Conservation (phyloP, 768 basidiomycete genomes). For the Termitomyces sp. region DNA sequence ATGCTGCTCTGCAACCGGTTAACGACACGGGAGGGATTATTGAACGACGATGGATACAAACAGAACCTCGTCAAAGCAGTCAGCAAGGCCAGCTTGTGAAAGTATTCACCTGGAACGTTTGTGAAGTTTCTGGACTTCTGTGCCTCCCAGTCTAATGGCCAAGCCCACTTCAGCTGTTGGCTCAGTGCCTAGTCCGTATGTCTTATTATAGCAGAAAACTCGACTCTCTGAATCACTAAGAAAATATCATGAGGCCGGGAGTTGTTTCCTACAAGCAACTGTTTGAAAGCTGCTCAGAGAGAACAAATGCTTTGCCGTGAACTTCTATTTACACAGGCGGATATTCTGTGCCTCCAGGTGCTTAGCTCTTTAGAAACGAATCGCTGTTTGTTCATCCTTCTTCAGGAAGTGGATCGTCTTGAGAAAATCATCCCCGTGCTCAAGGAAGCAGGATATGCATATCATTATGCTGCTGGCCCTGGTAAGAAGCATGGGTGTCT, state of each 20-base stretch:
- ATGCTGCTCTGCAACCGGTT: slow-evolving; percentile 4
- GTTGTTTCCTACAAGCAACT: slow-evolving; percentile 81
- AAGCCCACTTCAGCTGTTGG: slow-evolving; percentile 49
- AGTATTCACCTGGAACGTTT: slow-evolving; percentile 81
- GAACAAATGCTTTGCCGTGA: slow-evolving; percentile 75
- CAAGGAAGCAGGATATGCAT: slow-evolving; percentile 55
- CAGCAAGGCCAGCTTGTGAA: slow-evolving; percentile 33
- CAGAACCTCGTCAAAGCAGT: slow-evolving; percentile 16
- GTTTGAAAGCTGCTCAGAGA: slow-evolving; percentile 69
- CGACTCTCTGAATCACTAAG: neutral
- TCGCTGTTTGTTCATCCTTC: neutral
- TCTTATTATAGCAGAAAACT: slow-evolving; percentile 12
- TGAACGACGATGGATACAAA: slow-evolving; percentile 35
- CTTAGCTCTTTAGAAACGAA: neutral
- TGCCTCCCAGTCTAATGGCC: slow-evolving; percentile 8
- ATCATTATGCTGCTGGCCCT: slow-evolving; percentile 64
- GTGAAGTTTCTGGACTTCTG: slow-evolving; percentile 25
- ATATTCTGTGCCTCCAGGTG: slow-evolving; percentile 87
- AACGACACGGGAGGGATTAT: slow-evolving; percentile 22
- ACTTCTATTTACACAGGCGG: slow-evolving; percentile 64
- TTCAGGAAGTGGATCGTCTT: slow-evolving; percentile 83
- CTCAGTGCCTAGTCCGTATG: slow-evolving; percentile 77
- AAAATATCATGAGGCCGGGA: slow-evolving; percentile 55
- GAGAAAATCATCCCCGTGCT: slow-evolving; percentile 68
- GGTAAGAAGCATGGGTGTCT: slow-evolving; percentile 84